Conservation (phyloP, 2,329 filamentous ascomycete species). For the Magnaporthiopsis incrustans region DNA sequence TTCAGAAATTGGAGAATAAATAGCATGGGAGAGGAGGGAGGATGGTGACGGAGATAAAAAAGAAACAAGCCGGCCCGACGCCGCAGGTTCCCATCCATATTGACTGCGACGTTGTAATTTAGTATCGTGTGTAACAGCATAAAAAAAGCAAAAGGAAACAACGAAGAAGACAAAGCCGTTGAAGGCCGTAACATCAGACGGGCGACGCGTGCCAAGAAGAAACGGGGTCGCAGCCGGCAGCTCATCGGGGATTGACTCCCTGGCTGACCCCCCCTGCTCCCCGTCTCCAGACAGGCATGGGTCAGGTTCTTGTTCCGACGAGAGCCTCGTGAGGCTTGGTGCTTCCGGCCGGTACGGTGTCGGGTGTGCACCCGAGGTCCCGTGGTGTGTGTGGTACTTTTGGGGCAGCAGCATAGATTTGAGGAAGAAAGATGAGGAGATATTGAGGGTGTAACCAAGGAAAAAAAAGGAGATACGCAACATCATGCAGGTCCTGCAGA, state of each 20-base stretch:
- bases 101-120: neutral
- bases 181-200: slow-evolving; percentile 1
- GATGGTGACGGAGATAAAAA: neutral
- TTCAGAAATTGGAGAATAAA: neutral
- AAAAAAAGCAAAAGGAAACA: slow-evolving; percentile 1
- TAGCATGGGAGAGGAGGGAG: neutral
- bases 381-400: neutral
- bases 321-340: neutral
- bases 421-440: neutral
- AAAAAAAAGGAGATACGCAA: neutral
- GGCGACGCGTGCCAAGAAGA: slow-evolving; percentile 1
- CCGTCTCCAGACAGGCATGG: neutral
- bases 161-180: neutral
- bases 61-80: neutral
- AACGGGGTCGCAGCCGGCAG: slow-evolving; percentile 8
- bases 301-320: neutral
- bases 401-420: neutral
- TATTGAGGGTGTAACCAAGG: no score
- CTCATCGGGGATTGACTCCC: slow-evolving; percentile 3
- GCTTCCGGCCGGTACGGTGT: neutral
- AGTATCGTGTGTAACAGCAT: neutral
- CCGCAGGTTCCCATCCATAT: neutral
- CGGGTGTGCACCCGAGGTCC: neutral
- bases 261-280: neutral
- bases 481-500: neutral